Evolutionary conservation across 495 filamentous ascomycete genomes (phyloP), one percentile per base, ranked within the genome.

Genomic region (Astrothelium macrocarpum): DNA sequence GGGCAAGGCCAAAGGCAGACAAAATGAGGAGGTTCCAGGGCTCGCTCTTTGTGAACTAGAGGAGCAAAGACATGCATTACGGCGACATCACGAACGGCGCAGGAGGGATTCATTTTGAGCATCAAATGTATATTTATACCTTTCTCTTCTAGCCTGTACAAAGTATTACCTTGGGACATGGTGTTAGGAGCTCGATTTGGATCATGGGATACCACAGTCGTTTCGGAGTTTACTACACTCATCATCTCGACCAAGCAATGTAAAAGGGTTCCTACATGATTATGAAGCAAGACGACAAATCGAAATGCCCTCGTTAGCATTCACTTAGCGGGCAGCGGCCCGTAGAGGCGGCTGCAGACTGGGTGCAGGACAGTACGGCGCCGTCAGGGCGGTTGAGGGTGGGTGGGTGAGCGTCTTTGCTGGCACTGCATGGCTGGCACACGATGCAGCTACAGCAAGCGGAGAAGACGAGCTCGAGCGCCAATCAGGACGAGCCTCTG

Each of bases 1-100:
- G 59, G 90, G 90, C 1, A 78, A 81, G 67, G 78, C 80, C 32
- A 78, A 80, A 63, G 71, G 73, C n/a, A 72, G 68, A 53, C 77
- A 77, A 45, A 72, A 78, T 63, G 78, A 79, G 62, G 78, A 80
- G 59, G 65, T 72, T 29, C 70, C 72, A 4, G 73, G 73, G 39
- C 74, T 77, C n/a, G 76, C 76, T 25, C 73, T 67, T 63, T 71
- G 69, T 32, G 65, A 65, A 29, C 49, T 3, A 16, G 49, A 56
- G 16, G 49, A 56, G 16, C 49, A 25, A 56, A 56, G 4, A 56
- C 23, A 56, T 56, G 49, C 49, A 56, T 56, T 56, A 56, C 49
- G 49, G 25, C 12, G 49, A 25, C 49, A 56, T 56, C 49, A 29
- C 25, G 49, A 56, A 56, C 49, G 49, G 4, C 49, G 49, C 49